Conservation (phyloP, 495 filamentous ascomycete species). For the Daldinia bambusicola region DNA sequence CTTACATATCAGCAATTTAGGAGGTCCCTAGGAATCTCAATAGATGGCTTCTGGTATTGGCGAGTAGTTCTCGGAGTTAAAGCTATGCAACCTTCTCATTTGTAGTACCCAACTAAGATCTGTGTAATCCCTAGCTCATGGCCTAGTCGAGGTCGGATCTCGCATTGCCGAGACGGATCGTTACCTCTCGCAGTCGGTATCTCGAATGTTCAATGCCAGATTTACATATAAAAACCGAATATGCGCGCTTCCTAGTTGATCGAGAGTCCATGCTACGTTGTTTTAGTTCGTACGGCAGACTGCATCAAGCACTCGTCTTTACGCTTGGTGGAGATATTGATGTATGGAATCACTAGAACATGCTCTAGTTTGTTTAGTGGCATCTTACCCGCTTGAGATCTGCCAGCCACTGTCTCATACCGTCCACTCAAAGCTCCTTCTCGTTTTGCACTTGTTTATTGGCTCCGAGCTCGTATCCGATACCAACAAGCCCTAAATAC, state of each 20-base stretch:
- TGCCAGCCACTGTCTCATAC: not conserved
- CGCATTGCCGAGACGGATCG: not conserved
- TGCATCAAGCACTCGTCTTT: not conserved
- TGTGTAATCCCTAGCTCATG: not conserved
- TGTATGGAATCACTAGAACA: not conserved
- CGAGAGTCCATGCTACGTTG: not conserved
- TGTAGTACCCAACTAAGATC: too few relatives aligned
- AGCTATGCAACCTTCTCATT: not conserved
- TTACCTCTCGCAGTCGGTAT: not conserved
- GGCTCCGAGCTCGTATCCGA: not conserved
- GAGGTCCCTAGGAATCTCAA: too few relatives aligned
- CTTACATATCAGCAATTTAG: too few relatives aligned
- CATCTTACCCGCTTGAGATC: not conserved
- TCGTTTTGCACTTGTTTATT: not conserved
- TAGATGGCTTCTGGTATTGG: too few relatives aligned
- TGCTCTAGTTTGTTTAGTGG: not conserved
- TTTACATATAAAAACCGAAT: not conserved
- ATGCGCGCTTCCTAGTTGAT: not conserved
- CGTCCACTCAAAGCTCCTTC: not conserved
- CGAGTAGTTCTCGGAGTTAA: not conserved
- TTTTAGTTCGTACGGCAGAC: not conserved
- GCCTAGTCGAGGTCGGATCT: not conserved
- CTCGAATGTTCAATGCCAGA: slow-evolving; percentile 5
- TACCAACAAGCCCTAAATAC: too few relatives aligned
- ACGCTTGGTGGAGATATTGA: not conserved